Evolutionary conservation across 2,329 filamentous ascomycete genomes (phyloP).

Genomic region (Arthrobotrys musiformis): DNA sequence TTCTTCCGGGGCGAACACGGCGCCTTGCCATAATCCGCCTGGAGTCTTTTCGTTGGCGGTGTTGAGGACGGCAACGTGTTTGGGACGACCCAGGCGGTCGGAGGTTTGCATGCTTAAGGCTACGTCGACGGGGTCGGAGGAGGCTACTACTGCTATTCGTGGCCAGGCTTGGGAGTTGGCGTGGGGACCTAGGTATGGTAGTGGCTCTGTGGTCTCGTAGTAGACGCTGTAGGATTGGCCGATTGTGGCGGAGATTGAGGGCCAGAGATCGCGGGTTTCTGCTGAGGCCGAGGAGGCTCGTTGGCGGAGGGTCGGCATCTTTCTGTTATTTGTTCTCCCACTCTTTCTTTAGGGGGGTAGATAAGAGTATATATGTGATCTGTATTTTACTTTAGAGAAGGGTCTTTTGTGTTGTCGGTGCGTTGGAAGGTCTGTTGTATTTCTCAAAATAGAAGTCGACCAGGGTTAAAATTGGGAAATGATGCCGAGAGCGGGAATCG

Average conservation of each 20-base stretch:
- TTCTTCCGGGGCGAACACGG: slow-evolving; percentile 74
- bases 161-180: slow-evolving; percentile 31
- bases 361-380: too few relatives aligned
- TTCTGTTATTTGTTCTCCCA: background rate
- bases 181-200: slow-evolving; percentile 52
- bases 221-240: slow-evolving; percentile 52
- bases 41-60: slow-evolving; percentile 79
- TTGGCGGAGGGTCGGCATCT: slow-evolving; percentile 58
- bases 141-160: slow-evolving; percentile 64
- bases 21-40: slow-evolving; percentile 82
- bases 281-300: slow-evolving; percentile 55
- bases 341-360: too few relatives aligned
- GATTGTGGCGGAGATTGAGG: slow-evolving; percentile 53
- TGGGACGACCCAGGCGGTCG: slow-evolving; percentile 28
- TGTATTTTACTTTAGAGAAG: background rate
- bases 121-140: slow-evolving; percentile 71
- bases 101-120: slow-evolving; percentile 62
- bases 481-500: slow-evolving; percentile 2
- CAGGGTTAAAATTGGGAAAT: background rate
- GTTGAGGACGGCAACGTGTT: slow-evolving; percentile 69
- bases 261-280: slow-evolving; percentile 56
- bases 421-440: background rate
- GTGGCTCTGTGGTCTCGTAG: slow-evolving; percentile 50
- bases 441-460: background rate
- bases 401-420: background rate